phyloP scores from a whole-genome alignment of 495 filamentous ascomycete genomes.

The Hyaloscypha hepaticicola region DNA sequence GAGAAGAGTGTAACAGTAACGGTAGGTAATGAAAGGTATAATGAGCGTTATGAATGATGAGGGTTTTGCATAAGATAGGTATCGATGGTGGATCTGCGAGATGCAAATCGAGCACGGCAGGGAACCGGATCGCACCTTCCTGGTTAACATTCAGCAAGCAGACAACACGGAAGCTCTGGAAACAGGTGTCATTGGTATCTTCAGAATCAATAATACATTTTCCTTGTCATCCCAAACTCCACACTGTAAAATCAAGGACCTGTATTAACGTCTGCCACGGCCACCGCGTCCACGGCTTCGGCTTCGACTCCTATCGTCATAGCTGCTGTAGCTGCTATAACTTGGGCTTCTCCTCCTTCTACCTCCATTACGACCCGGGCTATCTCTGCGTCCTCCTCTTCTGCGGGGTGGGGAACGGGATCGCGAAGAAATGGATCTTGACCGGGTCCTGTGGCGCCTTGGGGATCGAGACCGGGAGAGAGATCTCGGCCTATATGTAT shows the following conservation, averaged over 20 bases:
- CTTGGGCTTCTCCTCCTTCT: conserved; percentile 57
- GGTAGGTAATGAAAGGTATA: too few relatives aligned
- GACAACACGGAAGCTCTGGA: background rate
- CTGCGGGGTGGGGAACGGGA: conserved; percentile 55
- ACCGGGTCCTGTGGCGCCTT: conserved; percentile 39
- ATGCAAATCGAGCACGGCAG: too few relatives aligned
- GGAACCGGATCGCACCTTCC: background rate
- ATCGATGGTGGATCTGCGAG: too few relatives aligned
- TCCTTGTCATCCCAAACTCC: conserved; percentile 25
- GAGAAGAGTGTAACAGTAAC: too few relatives aligned
- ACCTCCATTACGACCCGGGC: conserved; percentile 40
- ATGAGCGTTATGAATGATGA: too few relatives aligned
- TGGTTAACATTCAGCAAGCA: background rate
- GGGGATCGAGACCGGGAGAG: conserved; percentile 48
- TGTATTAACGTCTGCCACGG: conserved; percentile 30
- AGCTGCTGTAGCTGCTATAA: conserved; percentile 60
- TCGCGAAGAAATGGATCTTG: conserved; percentile 48
- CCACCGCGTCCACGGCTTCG: conserved; percentile 41
- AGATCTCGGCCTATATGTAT: conserved; percentile 53
- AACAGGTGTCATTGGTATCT: conserved; percentile 8
- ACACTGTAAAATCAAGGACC: conserved; percentile 9
- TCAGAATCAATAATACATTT: background rate
- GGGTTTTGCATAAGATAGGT: too few relatives aligned
- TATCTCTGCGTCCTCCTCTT: conserved; percentile 37
- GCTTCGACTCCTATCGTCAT: conserved; percentile 42